Percentiles rank a stretch among this genome's conserved stretches.
These are phyloP conservation scores for Cairneyella variabilis DNA, from an alignment of 495 filamentous ascomycete species.

Conservation along the genomic window DNA sequence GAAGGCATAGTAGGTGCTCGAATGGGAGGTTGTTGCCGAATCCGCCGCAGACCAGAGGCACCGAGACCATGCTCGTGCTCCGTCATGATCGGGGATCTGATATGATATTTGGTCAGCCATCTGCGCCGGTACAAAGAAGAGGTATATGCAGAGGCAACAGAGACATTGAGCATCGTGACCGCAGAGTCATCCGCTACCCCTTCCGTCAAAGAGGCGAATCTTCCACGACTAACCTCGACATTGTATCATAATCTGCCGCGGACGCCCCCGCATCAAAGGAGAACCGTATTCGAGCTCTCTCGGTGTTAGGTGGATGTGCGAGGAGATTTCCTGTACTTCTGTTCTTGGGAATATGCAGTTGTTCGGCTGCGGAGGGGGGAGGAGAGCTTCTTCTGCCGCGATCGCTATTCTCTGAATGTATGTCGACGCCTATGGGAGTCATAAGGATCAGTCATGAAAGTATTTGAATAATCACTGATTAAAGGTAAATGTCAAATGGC, in stretches of 20 bases:
- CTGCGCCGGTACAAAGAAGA: slow-evolving; percentile 11
- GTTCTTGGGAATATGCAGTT: slow-evolving; percentile 53
- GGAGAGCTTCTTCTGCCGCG: slow-evolving; percentile 12
- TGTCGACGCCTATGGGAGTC: slow-evolving; percentile 21
- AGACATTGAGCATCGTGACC: slow-evolving; percentile 27
- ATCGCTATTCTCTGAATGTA: slow-evolving; percentile 3
- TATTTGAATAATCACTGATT: neutral
- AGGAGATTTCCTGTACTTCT: slow-evolving; percentile 60
- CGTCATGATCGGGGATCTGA: slow-evolving; percentile 46
- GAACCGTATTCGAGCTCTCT: slow-evolving; percentile 45
- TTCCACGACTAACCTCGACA: slow-evolving; percentile 42
- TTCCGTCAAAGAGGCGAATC: neutral
- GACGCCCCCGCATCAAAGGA: slow-evolving; percentile 51
- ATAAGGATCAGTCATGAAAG: slow-evolving; percentile 4
- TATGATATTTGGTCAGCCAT: slow-evolving; percentile 18
- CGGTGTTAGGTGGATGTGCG: slow-evolving; percentile 31
- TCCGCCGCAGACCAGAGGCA: slow-evolving; percentile 80
- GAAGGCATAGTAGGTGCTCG: slow-evolving; percentile 62
- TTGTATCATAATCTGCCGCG: slow-evolving; percentile 43
- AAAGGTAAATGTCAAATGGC: neutral
- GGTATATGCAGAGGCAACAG: slow-evolving; percentile 8
- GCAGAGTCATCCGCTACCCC: neutral
- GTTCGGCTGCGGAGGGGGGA: neutral
- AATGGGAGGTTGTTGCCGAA: slow-evolving; percentile 73
- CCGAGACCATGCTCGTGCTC: slow-evolving; percentile 57